phyloP scores from a whole-genome alignment of 208 protist genomes.

The Leishmania guyanensis region DNA sequence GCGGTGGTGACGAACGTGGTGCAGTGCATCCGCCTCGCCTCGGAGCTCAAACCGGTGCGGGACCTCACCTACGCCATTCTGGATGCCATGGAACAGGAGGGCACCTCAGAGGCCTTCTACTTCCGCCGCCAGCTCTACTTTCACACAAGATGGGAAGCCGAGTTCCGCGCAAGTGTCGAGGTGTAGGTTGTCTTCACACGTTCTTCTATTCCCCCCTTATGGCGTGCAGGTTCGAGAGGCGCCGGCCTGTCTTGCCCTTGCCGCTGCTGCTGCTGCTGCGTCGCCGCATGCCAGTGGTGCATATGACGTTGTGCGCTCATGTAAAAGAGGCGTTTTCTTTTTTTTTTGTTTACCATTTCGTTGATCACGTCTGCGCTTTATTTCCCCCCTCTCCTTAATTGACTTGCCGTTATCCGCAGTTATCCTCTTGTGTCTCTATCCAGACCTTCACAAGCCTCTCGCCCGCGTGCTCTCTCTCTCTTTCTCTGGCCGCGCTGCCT shows the following conservation, averaged over 20 bases:
- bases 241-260: neutral
- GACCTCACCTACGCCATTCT: constrained; percentile 64
- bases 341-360: neutral
- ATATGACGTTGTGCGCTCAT: neutral
- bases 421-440: neutral
- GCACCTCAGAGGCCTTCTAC: constrained; percentile 57
- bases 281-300: neutral
- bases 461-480: neutral
- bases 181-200: neutral
- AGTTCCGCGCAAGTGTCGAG: constrained; percentile 71
- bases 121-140: constrained; percentile 84
- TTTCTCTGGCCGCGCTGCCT: neutral
- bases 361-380: neutral
- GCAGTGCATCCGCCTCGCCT: constrained; percentile 72
- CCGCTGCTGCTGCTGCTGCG: neutral
- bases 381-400: neutral
- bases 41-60: constrained; percentile 73
- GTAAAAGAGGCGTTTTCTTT: neutral
- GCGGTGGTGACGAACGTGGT: constrained; percentile 82
- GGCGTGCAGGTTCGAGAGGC: neutral
- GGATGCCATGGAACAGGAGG: constrained; percentile 29
- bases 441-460: neutral
- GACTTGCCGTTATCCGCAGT: neutral
- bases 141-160: constrained; percentile 71
- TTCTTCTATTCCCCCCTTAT: neutral